Base-by-base conservation (phyloP, 176 grass and related monocot genomes). In the Eremochloa ophiuroides region DNA sequence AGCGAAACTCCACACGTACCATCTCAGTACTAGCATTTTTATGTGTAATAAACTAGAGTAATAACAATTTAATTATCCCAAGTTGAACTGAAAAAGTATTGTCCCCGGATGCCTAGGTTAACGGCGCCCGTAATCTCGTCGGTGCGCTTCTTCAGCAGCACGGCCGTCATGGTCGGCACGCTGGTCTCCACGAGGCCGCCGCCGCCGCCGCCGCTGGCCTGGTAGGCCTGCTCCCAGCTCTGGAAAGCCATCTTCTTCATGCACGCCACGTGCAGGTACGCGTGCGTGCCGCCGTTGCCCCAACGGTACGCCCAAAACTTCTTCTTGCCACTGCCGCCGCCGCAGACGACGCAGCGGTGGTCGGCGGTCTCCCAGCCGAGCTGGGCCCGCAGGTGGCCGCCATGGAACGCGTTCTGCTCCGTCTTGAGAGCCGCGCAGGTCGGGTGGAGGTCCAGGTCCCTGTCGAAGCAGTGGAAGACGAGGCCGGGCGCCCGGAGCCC, bases 221-320 rank as follows among this genome's bases (percentile, higher is more conserved):
- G 23, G 37, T 62, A 62, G 0, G 56, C n/a, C 59, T 62, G 8
- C 25, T 77, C 56, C 74, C 74, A 77, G 56, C 56, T 42, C 37
- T 43, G 56, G 13, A 60, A 39, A 0, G 74, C 74, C 2, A 62
- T 29, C 74, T 18, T n/a, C 37, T 77, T 77, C 56, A 77, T 43
- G 56, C 74, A 77, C 56, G 25, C 56, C 12, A 77, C 56, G 38
- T 77, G 74, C 15, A 77, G 56, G 25, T 77, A 77, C 25, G 38
- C 56, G 0, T 43, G 14, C 15, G 6, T 9, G 56, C 37, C 16
- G 37, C 5, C 23, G 74, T 30, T 8, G 23, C 12, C 0, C 74
- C 74, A 77, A 0, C 23, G 74, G 16, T 77, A 77, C 23, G 74
- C 74, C 74, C 74, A 76, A 0, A 76, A 16, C 73, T 10, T 60